Conservation (phyloP, 106 monocot genomes). For the Ottelia alismoides region DNA sequence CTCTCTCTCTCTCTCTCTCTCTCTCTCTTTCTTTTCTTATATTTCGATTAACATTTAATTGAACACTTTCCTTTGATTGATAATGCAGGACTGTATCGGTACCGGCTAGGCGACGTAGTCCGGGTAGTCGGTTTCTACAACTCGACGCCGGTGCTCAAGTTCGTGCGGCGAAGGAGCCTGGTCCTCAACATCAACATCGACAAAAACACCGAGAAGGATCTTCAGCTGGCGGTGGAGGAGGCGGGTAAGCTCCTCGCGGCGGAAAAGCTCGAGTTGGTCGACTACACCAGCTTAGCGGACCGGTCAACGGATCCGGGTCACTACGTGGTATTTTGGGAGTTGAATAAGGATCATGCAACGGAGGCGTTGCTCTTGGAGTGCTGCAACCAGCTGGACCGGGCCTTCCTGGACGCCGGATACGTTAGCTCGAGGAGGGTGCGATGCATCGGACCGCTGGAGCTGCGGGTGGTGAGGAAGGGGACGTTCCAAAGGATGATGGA, state of each 20-base stretch:
- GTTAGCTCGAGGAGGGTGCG: slow-evolving; percentile 2
- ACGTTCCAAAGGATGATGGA: slow-evolving; percentile 10
- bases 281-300: slow-evolving; percentile 58
- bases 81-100: slow-evolving; percentile 43
- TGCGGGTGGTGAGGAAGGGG: slow-evolving; percentile 6
- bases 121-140: slow-evolving; percentile 25
- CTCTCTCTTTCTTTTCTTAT: no score
- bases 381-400: slow-evolving; percentile 10
- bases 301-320: slow-evolving; percentile 38
- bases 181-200: slow-evolving; percentile 64
- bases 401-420: slow-evolving; percentile 9
- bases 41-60: no score
- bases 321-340: slow-evolving; percentile 73
- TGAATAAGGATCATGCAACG: slow-evolving; percentile 27
- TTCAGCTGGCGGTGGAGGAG: slow-evolving; percentile 46
- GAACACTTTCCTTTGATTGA: no score
- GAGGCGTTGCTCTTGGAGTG: slow-evolving; percentile 39
- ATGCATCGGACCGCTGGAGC: slow-evolving; percentile 3
- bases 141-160: slow-evolving; percentile 16
- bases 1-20: no score
- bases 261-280: slow-evolving; percentile 47
- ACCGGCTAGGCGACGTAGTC: slow-evolving; percentile 27
- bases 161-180: slow-evolving; percentile 35
- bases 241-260: slow-evolving; percentile 34
- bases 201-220: slow-evolving; percentile 78